Evolutionary conservation across 805 yeast species (phyloP).

Genomic region (Clavispora carvajalis): DNA sequence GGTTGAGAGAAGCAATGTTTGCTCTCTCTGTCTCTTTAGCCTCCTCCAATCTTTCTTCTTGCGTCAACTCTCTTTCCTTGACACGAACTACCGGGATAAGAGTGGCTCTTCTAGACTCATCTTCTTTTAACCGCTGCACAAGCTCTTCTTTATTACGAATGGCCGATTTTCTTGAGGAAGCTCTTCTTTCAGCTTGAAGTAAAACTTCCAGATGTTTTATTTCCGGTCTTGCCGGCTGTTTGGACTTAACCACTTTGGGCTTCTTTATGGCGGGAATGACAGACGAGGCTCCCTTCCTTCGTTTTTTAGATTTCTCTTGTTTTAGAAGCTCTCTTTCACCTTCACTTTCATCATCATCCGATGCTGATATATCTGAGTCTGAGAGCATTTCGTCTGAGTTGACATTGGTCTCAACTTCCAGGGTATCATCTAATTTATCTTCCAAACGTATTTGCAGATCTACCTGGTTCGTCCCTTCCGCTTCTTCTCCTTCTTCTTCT

Average conservation of each 20-base stretch:
- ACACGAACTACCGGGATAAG: constrained; percentile 36
- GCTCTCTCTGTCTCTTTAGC: constrained; percentile 81
- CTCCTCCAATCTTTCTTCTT: constrained; percentile 70
- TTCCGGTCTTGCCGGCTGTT: constrained; percentile 27
- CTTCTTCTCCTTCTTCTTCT: constrained; percentile 19
- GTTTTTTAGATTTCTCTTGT: constrained; percentile 33
- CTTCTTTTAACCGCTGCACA: constrained; percentile 62
- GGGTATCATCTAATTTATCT: neutral
- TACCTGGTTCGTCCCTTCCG: constrained; percentile 13
- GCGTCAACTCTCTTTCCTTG: constrained; percentile 52
- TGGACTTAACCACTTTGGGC: constrained; percentile 16
- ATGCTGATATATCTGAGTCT: constrained; percentile 46
- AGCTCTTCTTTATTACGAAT: constrained; percentile 73
- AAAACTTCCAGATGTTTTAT: constrained; percentile 44
- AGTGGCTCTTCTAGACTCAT: constrained; percentile 56
- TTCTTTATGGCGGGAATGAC: constrained; percentile 31
- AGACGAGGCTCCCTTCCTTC: constrained; percentile 17
- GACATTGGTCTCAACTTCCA: constrained; percentile 18
- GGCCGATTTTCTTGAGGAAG: constrained; percentile 74
- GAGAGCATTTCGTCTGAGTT: constrained; percentile 49
- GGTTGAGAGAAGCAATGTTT: constrained; percentile 66
- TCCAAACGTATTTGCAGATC: constrained; percentile 5
- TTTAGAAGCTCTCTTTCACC: constrained; percentile 61
- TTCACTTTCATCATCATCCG: constrained; percentile 58
- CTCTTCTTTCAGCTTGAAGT: constrained; percentile 51